These are phyloP conservation scores for Galerina sulciceps DNA, from an alignment of 768 basidiomycete species.

Conservation along the genomic window DNA sequence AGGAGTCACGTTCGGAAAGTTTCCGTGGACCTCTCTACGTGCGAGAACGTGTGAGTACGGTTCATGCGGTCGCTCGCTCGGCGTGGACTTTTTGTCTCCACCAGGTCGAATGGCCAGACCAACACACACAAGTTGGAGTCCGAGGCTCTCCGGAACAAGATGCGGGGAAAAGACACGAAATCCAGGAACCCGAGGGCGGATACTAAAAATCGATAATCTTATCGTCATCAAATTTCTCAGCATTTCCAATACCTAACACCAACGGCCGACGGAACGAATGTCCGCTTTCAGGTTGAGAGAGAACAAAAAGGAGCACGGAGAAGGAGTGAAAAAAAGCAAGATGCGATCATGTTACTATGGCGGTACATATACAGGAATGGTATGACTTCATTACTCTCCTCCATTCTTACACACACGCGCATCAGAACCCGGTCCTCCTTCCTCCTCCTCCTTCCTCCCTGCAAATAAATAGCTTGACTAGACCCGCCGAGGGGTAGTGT, in stretches of 20 bases:
- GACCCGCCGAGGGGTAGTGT: constrained; percentile 20
- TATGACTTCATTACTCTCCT: constrained; percentile 39
- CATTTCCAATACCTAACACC: constrained; percentile 4
- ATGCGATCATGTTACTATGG: constrained; percentile 31
- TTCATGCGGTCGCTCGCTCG: background rate
- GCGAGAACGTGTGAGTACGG: background rate
- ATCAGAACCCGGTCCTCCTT: too few relatives aligned
- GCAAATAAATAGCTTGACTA: constrained; percentile 24
- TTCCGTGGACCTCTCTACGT: background rate
- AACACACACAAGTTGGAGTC: constrained; percentile 4
- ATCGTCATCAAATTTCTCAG: constrained; percentile 12
- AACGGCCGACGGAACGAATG: constrained; percentile 21
- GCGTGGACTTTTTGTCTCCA: background rate
- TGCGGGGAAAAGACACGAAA: constrained; percentile 18
- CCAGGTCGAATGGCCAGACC: background rate
- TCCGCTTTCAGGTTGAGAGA: constrained; percentile 14
- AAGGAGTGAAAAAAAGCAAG: constrained; percentile 26
- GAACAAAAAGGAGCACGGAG: constrained; percentile 18
- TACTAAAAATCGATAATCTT: constrained; percentile 13
- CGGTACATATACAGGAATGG: constrained; percentile 36
- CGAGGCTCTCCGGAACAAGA: constrained; percentile 18
- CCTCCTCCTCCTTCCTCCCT: constrained; percentile 14
- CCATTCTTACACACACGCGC: constrained; percentile 31
- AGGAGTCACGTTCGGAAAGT: background rate
- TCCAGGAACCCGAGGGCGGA: constrained; percentile 22